These are phyloP conservation scores for Populus tomentosa DNA, from an alignment of 441 rosid genomes.

Conservation along the genomic window DNA sequence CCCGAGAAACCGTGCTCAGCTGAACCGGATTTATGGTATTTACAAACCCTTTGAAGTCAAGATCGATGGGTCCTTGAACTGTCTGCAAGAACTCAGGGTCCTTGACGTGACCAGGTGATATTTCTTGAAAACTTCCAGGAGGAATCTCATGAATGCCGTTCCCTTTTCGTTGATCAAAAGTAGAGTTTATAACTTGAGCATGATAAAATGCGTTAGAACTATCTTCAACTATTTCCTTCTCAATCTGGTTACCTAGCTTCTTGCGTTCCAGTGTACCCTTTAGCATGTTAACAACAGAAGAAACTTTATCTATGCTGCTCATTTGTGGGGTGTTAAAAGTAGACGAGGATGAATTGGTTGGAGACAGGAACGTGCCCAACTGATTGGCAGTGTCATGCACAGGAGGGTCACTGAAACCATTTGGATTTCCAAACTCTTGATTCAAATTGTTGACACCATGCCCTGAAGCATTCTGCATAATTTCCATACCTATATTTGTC, in stretches of 20 bases:
- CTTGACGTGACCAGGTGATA: conserved; percentile 27
- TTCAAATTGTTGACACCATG: conserved; percentile 29
- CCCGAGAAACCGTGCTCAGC: conserved; percentile 37
- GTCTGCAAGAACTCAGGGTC: conserved; percentile 23
- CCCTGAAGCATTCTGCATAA: conserved; percentile 26
- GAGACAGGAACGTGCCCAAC: conserved; percentile 38
- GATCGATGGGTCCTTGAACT: conserved; percentile 31
- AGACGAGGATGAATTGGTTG: conserved; percentile 53
- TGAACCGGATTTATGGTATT: conserved; percentile 40
- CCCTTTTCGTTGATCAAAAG: conserved; percentile 30
- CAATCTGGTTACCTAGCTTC: conserved; percentile 40
- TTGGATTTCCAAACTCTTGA: conserved; percentile 37
- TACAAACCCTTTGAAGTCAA: conserved; percentile 46
- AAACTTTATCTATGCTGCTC: conserved; percentile 40
- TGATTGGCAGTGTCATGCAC: conserved; percentile 38
- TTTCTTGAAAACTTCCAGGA: conserved; percentile 23
- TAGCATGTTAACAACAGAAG: conserved; percentile 65
- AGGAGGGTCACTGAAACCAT: conserved; percentile 28
- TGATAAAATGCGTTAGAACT: conserved; percentile 29
- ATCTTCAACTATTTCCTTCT: conserved; percentile 36
- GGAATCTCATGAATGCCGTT: conserved; percentile 30
- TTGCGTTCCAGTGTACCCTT: conserved; percentile 63
- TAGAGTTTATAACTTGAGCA: conserved; percentile 25
- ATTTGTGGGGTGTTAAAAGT: conserved; percentile 35
- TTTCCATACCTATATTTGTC: conserved; percentile 35